These are phyloP conservation scores for cucumber (Cucumis sativus) DNA, from an alignment of 306 rosid genomes.

Conservation along the genomic window DNA sequence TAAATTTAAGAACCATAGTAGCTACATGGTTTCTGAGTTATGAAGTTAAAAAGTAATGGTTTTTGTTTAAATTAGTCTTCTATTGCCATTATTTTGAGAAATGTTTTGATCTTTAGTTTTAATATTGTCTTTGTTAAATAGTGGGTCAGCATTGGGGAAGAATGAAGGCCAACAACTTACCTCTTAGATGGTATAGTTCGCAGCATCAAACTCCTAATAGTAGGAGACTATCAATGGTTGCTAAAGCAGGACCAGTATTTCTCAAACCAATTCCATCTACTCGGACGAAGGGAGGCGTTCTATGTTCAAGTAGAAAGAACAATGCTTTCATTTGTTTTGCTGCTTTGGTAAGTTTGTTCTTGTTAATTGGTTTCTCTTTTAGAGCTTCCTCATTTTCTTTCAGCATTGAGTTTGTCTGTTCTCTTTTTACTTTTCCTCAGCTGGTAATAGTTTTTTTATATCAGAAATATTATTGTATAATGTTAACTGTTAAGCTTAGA, in stretches of 20 bases:
- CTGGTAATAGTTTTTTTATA: neutral
- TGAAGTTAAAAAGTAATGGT: neutral
- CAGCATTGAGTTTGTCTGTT: neutral
- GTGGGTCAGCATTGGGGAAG: constrained; percentile 7
- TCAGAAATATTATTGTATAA: neutral
- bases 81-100: neutral
- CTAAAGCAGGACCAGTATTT: constrained; percentile 11
- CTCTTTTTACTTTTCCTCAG: neutral
- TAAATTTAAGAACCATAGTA: neutral
- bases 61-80: neutral
- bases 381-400: neutral
- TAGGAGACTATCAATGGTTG: constrained; percentile 14
- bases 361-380: neutral
- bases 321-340: constrained; percentile 30
- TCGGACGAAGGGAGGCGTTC: constrained; percentile 3
- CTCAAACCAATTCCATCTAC: neutral
- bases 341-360: constrained; percentile 36
- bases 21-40: neutral
- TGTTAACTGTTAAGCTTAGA: neutral
- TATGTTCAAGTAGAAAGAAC: constrained; percentile 13
- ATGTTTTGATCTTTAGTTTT: neutral
- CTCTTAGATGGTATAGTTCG: constrained; percentile 14
- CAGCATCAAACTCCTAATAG: constrained; percentile 19
- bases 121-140: neutral
- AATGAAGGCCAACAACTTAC: constrained; percentile 13